phyloP scores from a whole-genome alignment of 371 early-diverging fungal genomes.

The Mortierella sp. region DNA sequence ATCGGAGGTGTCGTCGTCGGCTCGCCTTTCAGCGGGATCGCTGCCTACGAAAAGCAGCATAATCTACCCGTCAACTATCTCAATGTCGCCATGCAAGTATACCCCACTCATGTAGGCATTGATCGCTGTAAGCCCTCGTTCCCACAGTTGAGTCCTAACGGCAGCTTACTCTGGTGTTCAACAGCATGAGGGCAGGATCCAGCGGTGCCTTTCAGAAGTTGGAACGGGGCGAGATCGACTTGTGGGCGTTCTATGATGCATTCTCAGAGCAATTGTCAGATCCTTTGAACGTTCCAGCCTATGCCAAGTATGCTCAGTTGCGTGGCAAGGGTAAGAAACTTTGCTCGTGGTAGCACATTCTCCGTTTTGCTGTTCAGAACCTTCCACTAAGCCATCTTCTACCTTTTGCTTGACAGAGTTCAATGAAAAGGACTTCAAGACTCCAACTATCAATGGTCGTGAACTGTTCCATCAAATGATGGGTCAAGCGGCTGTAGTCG shows the following conservation, averaged over 20 bases:
- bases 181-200: conserved; percentile 22
- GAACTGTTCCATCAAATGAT: conserved; percentile 80
- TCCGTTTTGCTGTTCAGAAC: neutral
- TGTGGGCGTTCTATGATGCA: conserved; percentile 70
- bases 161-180: neutral
- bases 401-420: conserved; percentile 32
- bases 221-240: conserved; percentile 77
- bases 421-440: conserved; percentile 51
- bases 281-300: conserved; percentile 61
- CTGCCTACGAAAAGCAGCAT: conserved; percentile 69
- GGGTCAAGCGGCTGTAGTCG: conserved; percentile 65
- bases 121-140: neutral
- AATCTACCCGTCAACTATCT: conserved; percentile 83
- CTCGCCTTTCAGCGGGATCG: conserved; percentile 84
- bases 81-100: conserved; percentile 79
- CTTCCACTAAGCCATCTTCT: neutral
- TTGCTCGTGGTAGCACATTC: too few relatives aligned
- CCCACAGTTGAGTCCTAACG: neutral
- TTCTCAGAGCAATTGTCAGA: conserved; percentile 75
- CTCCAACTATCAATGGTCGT: conserved; percentile 67
- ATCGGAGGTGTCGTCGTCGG: conserved; percentile 87
- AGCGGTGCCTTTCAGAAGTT: conserved; percentile 62
- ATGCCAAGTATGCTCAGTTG: conserved; percentile 59
- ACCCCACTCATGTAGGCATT: neutral
- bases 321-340: conserved; percentile 62